Conservation (phyloP, 768 basidiomycete genomes). For the Gymnopilus dilepis region DNA sequence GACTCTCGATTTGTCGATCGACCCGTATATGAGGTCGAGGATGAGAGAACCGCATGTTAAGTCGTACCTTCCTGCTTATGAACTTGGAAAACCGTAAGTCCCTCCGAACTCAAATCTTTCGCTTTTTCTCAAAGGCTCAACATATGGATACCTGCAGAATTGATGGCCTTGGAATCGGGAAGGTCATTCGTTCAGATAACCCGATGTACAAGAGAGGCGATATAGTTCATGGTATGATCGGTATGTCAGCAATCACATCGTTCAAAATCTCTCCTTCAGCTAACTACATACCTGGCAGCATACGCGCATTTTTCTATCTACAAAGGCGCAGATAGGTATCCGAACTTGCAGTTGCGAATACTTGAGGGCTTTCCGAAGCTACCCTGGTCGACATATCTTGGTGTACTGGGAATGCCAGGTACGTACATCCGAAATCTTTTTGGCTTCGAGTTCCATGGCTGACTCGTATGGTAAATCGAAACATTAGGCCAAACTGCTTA, state of each 20-base stretch:
- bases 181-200: conserved; percentile 51
- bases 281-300: conserved; percentile 23
- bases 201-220: conserved; percentile 39
- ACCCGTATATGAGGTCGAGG: conserved; percentile 45
- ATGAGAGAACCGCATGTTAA: conserved; percentile 40
- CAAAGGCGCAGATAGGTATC: conserved; percentile 21
- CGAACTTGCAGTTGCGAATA: conserved; percentile 29
- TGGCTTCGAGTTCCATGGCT: too few relatives aligned
- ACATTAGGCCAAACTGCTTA: conserved; percentile 43
- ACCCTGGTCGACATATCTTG: conserved; percentile 54
- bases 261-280: neutral
- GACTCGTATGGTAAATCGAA: too few relatives aligned
- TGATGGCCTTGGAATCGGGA: conserved; percentile 44
- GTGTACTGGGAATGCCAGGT: conserved; percentile 62
- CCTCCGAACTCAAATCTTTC: neutral
- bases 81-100: conserved; percentile 43
- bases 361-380: conserved; percentile 48
- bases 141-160: too few relatives aligned
- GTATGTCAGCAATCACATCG: conserved; percentile 25
- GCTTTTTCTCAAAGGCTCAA: too few relatives aligned
- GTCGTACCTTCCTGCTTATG: conserved; percentile 36
- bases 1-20: conserved; percentile 49
- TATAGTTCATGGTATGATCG: conserved; percentile 42
- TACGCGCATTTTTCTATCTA: conserved; percentile 48
- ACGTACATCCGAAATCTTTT: too few relatives aligned